These are phyloP conservation scores for Pythium aquatile DNA, from an alignment of 352 stramenopile genomes.

Conservation along the genomic window DNA sequence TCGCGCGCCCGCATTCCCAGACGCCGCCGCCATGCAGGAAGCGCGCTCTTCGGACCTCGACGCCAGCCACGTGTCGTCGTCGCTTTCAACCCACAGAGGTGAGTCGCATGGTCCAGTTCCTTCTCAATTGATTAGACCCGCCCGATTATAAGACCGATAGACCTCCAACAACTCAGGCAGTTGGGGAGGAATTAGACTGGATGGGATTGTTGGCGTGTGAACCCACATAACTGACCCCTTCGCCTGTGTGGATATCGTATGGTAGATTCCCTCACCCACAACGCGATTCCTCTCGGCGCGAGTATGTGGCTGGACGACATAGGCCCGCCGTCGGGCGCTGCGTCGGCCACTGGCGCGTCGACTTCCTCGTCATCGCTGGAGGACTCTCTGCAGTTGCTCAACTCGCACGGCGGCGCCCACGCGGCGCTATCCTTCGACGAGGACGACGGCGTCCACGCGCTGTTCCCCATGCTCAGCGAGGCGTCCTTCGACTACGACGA, in stretches of 20 bases:
- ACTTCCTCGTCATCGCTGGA: conserved; percentile 36
- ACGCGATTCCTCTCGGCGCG: conserved; percentile 20
- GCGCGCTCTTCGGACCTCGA: not conserved
- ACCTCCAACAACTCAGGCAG: not conserved
- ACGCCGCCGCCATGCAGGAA: conserved; percentile 2
- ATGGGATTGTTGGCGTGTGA: conserved; percentile 4
- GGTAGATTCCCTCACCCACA: conserved; percentile 3
- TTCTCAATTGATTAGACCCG: not conserved
- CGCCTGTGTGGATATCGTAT: not conserved
- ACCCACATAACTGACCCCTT: not conserved
- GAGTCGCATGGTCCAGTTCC: not conserved
- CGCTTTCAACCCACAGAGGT: conserved; percentile 4
- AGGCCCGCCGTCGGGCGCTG: not conserved
- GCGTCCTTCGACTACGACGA: conserved; percentile 39
- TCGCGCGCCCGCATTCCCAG: not conserved
- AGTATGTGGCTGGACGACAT: conserved; percentile 31
- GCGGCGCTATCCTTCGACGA: conserved; percentile 32
- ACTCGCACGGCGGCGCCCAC: conserved; percentile 28
- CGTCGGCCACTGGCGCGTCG: not conserved
- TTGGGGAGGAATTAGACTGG: not conserved
- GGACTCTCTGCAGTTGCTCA: conserved; percentile 43
- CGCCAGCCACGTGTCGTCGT: not conserved
- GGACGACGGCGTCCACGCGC: conserved; percentile 25
- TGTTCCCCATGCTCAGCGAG: conserved; percentile 34
- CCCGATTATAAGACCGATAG: not conserved